A percentile compares a stretch with the other conserved stretches of the same genome.
Conservation (phyloP, 139 green algal genomes). For the Micromonas commoda region DNA sequence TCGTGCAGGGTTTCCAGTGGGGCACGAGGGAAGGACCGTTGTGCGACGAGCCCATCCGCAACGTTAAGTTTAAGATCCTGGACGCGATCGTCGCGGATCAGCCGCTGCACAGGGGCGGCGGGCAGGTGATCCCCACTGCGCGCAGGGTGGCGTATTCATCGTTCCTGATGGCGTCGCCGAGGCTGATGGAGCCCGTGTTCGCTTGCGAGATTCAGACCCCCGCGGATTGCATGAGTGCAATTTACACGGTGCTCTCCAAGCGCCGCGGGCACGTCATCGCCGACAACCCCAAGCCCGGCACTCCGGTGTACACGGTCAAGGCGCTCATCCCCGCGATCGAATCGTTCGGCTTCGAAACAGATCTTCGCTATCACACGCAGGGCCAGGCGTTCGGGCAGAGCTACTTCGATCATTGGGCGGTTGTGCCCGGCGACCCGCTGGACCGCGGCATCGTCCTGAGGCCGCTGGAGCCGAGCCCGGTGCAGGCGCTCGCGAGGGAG, state of each 20-base stretch:
- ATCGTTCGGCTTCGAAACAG: slow-evolving; percentile 97
- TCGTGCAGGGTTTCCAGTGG: slow-evolving; percentile 97
- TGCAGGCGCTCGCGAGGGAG: slow-evolving; percentile 65
- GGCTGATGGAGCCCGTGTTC: slow-evolving; percentile 95
- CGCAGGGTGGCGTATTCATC: slow-evolving; percentile 84
- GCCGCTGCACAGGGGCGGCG: slow-evolving; percentile 74
- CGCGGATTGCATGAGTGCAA: slow-evolving; percentile 89
- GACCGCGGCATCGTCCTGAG: slow-evolving; percentile 80
- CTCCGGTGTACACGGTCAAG: slow-evolving; percentile 50
- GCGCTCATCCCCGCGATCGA: slow-evolving; percentile 91
- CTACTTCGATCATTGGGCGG: slow-evolving; percentile 94
- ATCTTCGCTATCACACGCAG: slow-evolving; percentile 94
- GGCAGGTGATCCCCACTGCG: slow-evolving; percentile 88
- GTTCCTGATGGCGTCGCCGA: slow-evolving; percentile 94
- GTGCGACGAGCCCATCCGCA: slow-evolving; percentile 95
- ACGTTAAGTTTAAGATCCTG: slow-evolving; percentile 93
- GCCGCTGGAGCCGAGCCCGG: slow-evolving; percentile 82
- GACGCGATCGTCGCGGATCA: slow-evolving; percentile 63
- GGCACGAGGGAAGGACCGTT: slow-evolving; percentile 89
- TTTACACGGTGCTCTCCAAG: slow-evolving; percentile 95
- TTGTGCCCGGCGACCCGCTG: slow-evolving; percentile 53
- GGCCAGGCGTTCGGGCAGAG: slow-evolving; percentile 91
- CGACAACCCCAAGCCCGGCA: slow-evolving; percentile 51
- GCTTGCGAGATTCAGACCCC: slow-evolving; percentile 49
- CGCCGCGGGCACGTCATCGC: slow-evolving; percentile 75